Base-by-base conservation (phyloP, 306 rosid species). In the Quercus ilex region DNA sequence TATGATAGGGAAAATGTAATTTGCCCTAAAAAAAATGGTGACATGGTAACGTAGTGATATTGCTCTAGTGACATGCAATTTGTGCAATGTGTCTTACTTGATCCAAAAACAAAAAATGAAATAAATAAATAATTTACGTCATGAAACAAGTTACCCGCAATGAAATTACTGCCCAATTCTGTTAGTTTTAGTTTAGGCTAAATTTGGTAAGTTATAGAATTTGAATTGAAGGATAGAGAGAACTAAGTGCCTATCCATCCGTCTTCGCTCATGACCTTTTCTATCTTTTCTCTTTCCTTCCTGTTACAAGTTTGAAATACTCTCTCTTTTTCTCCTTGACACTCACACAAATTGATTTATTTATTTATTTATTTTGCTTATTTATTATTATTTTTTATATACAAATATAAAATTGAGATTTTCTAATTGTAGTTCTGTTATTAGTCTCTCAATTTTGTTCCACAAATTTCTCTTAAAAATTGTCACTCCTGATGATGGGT, bases 401-500 rank as follows among this genome's bases (percentile, higher is more conserved):
- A 63, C 38, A 62, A 38, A 58, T n/a, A 23, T 49, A 80, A 35
- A 7, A 53, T 64, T 80, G 85, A 76, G 13, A 55, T 56, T 81
- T 84, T 78, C 91, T 88, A 88, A 88, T 81, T 85, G 80, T 83
- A 81, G 89, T 51, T 83, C 38, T 78, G 53, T 77, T 78, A n/a
- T 80, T 74, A 79, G 74, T 82, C 77, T 77, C 68, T 63, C 52
- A 52, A 53, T 82, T 73, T 78, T 83, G 75, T 76, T 88, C 91
- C 91, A 85, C 92, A 87, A 82, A 75, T 92, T 81, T 59, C 91
- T 90, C 91, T 65, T 83, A 79, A 78, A 73, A 79, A 73, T 76
- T 82, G 89, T 74, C 74, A 76, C 52, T 76, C 80, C 83, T 82
- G 67, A 75, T 82, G 82, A 81, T 69, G 84, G 83, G 63, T 83